A percentile compares a stretch with the other conserved stretches of the same genome.
Evolutionary conservation across 495 filamentous ascomycete species (phyloP).

Genomic region (Xylaria cubensis): DNA sequence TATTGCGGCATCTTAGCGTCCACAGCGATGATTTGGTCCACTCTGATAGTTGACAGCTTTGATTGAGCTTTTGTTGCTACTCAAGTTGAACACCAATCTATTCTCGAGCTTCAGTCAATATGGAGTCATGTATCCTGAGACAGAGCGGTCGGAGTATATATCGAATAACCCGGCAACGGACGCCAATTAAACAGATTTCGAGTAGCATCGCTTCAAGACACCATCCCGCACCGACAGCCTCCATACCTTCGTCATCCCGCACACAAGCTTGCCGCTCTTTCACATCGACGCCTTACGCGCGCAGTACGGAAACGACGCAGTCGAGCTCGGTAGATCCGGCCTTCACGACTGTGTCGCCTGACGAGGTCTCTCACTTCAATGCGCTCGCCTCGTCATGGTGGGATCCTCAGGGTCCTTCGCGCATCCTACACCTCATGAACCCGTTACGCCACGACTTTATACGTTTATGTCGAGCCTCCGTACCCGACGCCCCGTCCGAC

Average conservation of each 20-base stretch:
- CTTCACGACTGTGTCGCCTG: constrained; percentile 76
- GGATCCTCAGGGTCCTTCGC: constrained; percentile 92
- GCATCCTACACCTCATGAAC: constrained; percentile 97
- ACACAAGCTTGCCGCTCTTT: constrained; percentile 5
- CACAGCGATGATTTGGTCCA: too few relatives aligned
- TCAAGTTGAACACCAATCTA: background rate
- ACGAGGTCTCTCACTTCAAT: constrained; percentile 93
- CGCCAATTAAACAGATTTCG: background rate
- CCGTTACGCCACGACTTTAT: constrained; percentile 95
- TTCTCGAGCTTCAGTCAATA: background rate
- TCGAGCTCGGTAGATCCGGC: constrained; percentile 31
- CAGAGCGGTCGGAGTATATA: constrained; percentile 4
- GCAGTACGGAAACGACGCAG: constrained; percentile 31
- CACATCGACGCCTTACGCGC: constrained; percentile 19
- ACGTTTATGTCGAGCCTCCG: constrained; percentile 65
- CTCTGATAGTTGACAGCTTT: too few relatives aligned
- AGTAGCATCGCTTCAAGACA: background rate
- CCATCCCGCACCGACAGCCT: background rate
- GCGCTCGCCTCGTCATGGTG: constrained; percentile 93
- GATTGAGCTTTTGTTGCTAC: constrained; percentile 1
- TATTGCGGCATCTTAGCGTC: background rate
- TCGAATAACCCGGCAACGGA: constrained; percentile 11
- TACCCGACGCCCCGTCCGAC: constrained; percentile 38
- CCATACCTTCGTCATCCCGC: background rate
- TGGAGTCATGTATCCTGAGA: constrained; percentile 6